phyloP scores from a whole-genome alignment of 1,139 yeast genomes.

The Debaryomyces robertsiae region DNA sequence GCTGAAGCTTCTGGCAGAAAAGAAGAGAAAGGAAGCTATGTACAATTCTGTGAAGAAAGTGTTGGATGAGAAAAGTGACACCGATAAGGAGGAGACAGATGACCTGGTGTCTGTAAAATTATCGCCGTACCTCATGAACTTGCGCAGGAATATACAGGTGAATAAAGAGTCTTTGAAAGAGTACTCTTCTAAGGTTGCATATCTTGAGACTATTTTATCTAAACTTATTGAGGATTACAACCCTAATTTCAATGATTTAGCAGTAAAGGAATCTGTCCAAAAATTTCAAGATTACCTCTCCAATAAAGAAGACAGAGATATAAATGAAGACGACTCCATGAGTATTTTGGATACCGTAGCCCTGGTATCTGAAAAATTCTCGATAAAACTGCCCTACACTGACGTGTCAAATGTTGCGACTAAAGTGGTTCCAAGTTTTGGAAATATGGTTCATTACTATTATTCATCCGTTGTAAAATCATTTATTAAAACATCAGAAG shows the following conservation, averaged over 20 bases:
- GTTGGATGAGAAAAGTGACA: constrained; percentile 14
- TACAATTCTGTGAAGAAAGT: constrained; percentile 14
- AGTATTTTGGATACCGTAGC: constrained; percentile 14
- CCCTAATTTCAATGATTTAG: constrained; percentile 88
- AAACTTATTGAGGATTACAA: constrained; percentile 63
- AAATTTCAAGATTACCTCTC: constrained; percentile 58
- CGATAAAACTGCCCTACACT: neutral
- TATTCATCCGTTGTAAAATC: constrained; percentile 15
- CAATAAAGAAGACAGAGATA: constrained; percentile 29
- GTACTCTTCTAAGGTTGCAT: constrained; percentile 20
- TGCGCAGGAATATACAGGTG: constrained; percentile 12
- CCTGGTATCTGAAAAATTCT: constrained; percentile 16
- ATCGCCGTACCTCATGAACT: constrained; percentile 20
- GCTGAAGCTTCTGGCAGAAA: constrained; percentile 24
- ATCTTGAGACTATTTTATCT: constrained; percentile 48
- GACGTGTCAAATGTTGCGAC: neutral
- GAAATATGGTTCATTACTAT: constrained; percentile 30
- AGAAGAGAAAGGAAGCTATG: constrained; percentile 26
- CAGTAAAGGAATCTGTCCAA: constrained; percentile 74
- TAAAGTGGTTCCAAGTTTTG: constrained; percentile 23
- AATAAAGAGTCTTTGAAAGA: constrained; percentile 19
- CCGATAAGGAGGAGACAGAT: constrained; percentile 12
- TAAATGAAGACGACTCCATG: constrained; percentile 8
- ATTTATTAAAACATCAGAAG: constrained; percentile 11
- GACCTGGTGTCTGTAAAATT: constrained; percentile 23